Percentiles rank a stretch among this genome's conserved stretches.
Conservation (phyloP, 2,329 filamentous ascomycete genomes). For the Colletotrichum theobromicola region DNA sequence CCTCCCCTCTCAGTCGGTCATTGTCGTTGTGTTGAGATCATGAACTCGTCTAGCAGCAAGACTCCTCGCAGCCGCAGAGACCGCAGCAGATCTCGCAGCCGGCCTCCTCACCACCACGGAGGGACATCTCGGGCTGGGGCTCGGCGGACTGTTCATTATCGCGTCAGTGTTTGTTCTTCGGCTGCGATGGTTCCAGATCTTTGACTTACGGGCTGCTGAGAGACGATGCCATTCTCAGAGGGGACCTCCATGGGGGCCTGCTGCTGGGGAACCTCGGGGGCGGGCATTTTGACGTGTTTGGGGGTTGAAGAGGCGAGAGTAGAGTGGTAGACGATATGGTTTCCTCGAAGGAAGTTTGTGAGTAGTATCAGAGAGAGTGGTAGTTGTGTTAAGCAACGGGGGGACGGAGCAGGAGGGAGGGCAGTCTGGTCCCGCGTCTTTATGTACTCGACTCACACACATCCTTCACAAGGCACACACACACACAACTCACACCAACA, state of each 20-base stretch:
- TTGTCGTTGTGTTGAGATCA: background rate
- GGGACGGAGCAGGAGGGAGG: too few species aligned
- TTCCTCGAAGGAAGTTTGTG: background rate
- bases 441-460: slow-evolving; percentile 11
- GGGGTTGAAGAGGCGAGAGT: background rate
- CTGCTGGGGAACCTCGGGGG: slow-evolving; percentile 44
- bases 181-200: too few species aligned
- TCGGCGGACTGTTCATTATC: background rate
- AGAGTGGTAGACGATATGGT: background rate
- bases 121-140: slow-evolving; percentile 45
- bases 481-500: background rate
- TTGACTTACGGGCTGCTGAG: slow-evolving; percentile 45
- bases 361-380: background rate
- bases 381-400: background rate
- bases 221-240: slow-evolving; percentile 39
- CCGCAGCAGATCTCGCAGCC: slow-evolving; percentile 52
- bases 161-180: background rate
- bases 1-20: background rate
- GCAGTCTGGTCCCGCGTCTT: background rate
- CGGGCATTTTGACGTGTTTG: slow-evolving; percentile 39
- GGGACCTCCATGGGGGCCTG: slow-evolving; percentile 48
- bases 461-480: background rate
- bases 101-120: slow-evolving; percentile 50
- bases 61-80: slow-evolving; percentile 48
- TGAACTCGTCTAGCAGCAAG: slow-evolving; percentile 40